Evolutionary conservation across 768 basidiomycete species (phyloP).

Genomic region (Lactifluus subvellereus): DNA sequence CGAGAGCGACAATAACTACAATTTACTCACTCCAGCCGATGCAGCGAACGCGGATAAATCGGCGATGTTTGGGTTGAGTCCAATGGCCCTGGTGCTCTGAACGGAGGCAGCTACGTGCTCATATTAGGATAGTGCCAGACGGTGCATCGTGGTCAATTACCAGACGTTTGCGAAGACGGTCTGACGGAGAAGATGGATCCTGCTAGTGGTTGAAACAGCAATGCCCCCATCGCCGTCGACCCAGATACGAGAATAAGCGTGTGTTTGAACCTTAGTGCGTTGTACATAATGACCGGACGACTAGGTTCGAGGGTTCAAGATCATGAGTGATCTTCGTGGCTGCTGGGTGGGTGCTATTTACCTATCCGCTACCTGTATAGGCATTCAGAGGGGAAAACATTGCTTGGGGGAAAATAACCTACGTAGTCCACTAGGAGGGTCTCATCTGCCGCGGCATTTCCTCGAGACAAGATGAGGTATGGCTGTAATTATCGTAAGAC

Average conservation of each 20-base stretch:
- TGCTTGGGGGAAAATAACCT: conserved; percentile 23
- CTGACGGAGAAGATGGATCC: conserved; percentile 31
- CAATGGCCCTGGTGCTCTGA: conserved; percentile 14
- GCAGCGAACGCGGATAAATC: conserved; percentile 17
- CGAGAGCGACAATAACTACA: conserved; percentile 33
- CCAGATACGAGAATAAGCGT: conserved; percentile 49
- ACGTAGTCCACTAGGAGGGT: conserved; percentile 66
- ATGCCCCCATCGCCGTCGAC: conserved; percentile 40
- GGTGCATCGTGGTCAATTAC: conserved; percentile 29
- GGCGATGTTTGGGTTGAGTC: conserved; percentile 11
- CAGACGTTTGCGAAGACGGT: conserved; percentile 25
- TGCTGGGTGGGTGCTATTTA: neutral
- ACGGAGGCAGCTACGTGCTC: conserved; percentile 8
- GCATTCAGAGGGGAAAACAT: neutral
- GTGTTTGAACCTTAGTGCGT: conserved; percentile 48
- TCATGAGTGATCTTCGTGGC: neutral
- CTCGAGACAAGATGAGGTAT: conserved; percentile 51
- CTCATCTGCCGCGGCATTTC: conserved; percentile 48
- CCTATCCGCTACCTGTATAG: conserved; percentile 11
- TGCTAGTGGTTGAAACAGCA: conserved; percentile 55
- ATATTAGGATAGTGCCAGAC: neutral
- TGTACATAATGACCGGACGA: conserved; percentile 20
- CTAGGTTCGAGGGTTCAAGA: neutral
- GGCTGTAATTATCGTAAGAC: conserved; percentile 39
- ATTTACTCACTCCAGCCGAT: conserved; percentile 21